A percentile compares a stretch with the other conserved stretches of the same genome.
Evolutionary conservation across 2,329 filamentous ascomycete genomes (phyloP).

Genomic region (Hirsutella minnesotensis): DNA sequence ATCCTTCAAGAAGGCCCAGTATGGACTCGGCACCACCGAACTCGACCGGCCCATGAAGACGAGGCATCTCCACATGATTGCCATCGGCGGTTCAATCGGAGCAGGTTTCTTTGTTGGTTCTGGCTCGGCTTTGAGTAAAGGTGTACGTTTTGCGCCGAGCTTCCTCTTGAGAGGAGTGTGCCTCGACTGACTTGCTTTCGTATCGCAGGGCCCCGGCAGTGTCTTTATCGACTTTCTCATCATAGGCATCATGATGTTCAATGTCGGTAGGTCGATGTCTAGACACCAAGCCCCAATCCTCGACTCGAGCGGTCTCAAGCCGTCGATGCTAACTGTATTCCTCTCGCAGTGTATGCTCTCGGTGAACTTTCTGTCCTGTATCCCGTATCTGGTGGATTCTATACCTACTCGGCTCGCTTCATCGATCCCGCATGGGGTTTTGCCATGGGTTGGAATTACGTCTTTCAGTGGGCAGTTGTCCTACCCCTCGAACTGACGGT

Average conservation of each 20-base stretch:
- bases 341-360: conserved; percentile 35
- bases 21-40: conserved; percentile 20
- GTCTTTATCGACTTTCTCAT: conserved; percentile 31
- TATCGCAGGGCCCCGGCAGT: conserved; percentile 18
- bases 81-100: conserved; percentile 32
- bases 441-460: conserved; percentile 39
- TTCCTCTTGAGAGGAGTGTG: background rate
- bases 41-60: conserved; percentile 35
- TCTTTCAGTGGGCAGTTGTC: conserved; percentile 35
- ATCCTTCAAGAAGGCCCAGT: conserved; percentile 25
- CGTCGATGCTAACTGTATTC: background rate
- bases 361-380: conserved; percentile 47
- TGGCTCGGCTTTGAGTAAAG: conserved; percentile 33
- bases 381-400: conserved; percentile 48
- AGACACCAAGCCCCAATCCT: too few relatives aligned
- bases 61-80: conserved; percentile 48
- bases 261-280: conserved; percentile 22
- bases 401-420: conserved; percentile 45
- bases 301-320: too few relatives aligned
- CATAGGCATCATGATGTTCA: conserved; percentile 42
- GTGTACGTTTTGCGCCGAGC: conserved; percentile 21
- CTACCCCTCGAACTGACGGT: conserved; percentile 36
- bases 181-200: background rate
- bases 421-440: conserved; percentile 47
- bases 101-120: conserved; percentile 35